Evolutionary conservation across 345 rosid genomes (phyloP).

Genomic region (Isatis tinctoria): DNA sequence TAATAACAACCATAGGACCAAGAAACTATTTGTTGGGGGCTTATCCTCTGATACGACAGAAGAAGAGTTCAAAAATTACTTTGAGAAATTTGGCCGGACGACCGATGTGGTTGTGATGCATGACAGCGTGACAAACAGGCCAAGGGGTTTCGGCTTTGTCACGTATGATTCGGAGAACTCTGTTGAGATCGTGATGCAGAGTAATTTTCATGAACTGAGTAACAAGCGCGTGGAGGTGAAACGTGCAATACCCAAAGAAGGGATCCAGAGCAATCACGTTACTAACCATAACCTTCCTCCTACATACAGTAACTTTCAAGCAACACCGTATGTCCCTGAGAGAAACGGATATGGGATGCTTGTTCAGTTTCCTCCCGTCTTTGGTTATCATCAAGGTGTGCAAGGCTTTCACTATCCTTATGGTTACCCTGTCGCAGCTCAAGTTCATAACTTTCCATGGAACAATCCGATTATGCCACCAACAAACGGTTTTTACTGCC

Average conservation of each 20-base stretch:
- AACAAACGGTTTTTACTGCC: conserved; percentile 32
- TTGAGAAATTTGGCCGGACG: conserved; percentile 66
- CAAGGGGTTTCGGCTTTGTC: conserved; percentile 87
- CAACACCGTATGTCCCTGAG: conserved; percentile 25
- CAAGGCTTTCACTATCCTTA: conserved; percentile 37
- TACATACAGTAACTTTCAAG: conserved; percentile 17
- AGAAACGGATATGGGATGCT: conserved; percentile 35
- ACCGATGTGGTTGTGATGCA: conserved; percentile 85
- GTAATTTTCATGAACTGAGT: conserved; percentile 57
- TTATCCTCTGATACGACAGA: conserved; percentile 57
- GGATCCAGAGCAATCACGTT: conserved; percentile 29
- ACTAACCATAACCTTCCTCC: conserved; percentile 4
- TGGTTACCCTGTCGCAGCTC: conserved; percentile 40
- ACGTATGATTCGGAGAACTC: conserved; percentile 70
- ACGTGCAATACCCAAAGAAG: conserved; percentile 83
- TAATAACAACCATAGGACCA: conserved; percentile 33
- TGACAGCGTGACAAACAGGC: conserved; percentile 60
- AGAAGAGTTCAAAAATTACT: conserved; percentile 66
- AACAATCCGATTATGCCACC: conserved; percentile 36
- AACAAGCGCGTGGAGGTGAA: conserved; percentile 73
- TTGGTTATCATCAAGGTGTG: conserved; percentile 27
- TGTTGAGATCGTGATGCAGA: conserved; percentile 59
- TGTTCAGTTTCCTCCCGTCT: conserved; percentile 20
- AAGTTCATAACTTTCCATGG: conserved; percentile 35
- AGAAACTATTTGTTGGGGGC: conserved; percentile 86